Conservation (phyloP, 768 basidiomycete species). For the Tremella fuciformis region DNA sequence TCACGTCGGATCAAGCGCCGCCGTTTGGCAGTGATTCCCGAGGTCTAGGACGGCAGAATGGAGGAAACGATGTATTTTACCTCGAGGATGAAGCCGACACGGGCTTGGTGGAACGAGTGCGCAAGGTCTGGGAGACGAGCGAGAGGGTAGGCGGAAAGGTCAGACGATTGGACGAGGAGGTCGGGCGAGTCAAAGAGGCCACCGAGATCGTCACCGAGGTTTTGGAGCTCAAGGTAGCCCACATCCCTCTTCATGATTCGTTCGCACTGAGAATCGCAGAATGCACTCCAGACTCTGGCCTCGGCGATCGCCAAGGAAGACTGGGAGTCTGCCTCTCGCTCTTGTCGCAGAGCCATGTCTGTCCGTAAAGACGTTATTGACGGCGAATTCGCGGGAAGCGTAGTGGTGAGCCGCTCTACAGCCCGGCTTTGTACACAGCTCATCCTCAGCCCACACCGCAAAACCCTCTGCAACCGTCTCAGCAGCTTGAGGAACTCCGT, state of each 20-base stretch:
- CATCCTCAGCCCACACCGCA: conserved; percentile 78
- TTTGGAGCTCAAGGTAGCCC: conserved; percentile 82
- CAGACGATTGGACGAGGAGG: conserved; percentile 83
- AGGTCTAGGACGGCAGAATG: conserved; percentile 59
- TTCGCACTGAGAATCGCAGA: conserved; percentile 54
- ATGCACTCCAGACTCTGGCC: conserved; percentile 62
- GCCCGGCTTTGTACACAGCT: neutral
- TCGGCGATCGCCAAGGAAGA: conserved; percentile 72
- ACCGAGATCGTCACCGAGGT: conserved; percentile 89
- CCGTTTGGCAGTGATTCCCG: conserved; percentile 11
- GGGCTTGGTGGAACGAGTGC: conserved; percentile 49
- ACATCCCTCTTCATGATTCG: neutral
- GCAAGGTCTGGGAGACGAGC: conserved; percentile 50
- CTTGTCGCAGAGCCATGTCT: conserved; percentile 86
- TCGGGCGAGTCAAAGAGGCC: conserved; percentile 81
- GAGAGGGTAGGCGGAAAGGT: conserved; percentile 91
- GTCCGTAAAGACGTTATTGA: conserved; percentile 72
- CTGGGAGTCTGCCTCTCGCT: conserved; percentile 91
- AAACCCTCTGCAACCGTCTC: conserved; percentile 76
- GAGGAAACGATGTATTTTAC: conserved; percentile 54
- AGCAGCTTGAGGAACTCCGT: conserved; percentile 73
- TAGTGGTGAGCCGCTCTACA: conserved; percentile 64
- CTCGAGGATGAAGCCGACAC: conserved; percentile 52
- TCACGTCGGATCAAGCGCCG: neutral
- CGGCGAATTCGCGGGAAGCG: conserved; percentile 78